Conservation (phyloP, 2,329 filamentous ascomycete genomes). For the Botrytis galanthina region DNA sequence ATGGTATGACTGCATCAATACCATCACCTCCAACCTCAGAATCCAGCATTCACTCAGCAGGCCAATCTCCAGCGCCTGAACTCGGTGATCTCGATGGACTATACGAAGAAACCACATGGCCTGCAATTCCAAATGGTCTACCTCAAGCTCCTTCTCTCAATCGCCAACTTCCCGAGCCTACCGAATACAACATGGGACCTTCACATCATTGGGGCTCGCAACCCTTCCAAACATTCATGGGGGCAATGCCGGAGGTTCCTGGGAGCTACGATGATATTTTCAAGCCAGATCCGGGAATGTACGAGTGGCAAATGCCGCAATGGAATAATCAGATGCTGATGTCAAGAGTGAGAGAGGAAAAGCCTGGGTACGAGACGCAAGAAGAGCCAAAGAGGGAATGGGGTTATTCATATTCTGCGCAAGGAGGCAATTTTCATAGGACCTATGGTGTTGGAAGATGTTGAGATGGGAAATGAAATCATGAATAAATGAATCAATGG, state of each 20-base stretch:
- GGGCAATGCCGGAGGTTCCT: constrained; percentile 32
- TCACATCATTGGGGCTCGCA: constrained; percentile 33
- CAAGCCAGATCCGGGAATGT: constrained; percentile 34
- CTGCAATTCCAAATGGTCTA: constrained; percentile 26
- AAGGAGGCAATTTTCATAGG: constrained; percentile 17
- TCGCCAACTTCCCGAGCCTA: constrained; percentile 12
- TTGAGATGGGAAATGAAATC: constrained; percentile 11
- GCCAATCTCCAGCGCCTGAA: constrained; percentile 22
- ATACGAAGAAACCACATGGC: constrained; percentile 36
- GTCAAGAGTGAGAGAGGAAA: constrained; percentile 37
- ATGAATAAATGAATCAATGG: constrained; percentile 12
- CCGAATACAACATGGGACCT: constrained; percentile 32
- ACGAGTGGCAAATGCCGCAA: constrained; percentile 34
- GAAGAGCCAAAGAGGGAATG: constrained; percentile 31
- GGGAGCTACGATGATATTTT: constrained; percentile 38
- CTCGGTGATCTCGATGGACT: constrained; percentile 34
- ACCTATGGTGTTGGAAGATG: constrained; percentile 20
- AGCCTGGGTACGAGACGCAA: constrained; percentile 27
- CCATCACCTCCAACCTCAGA: constrained; percentile 35
- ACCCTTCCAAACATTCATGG: constrained; percentile 39
- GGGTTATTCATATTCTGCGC: constrained; percentile 20
- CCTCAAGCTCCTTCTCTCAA: constrained; percentile 24
- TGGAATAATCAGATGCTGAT: constrained; percentile 36
- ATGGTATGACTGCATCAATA: constrained; percentile 27
- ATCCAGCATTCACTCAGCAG: constrained; percentile 19